These are phyloP conservation scores for Pestalotiopsis fici DNA, from an alignment of 2,329 filamentous ascomycete genomes.

Conservation along the genomic window DNA sequence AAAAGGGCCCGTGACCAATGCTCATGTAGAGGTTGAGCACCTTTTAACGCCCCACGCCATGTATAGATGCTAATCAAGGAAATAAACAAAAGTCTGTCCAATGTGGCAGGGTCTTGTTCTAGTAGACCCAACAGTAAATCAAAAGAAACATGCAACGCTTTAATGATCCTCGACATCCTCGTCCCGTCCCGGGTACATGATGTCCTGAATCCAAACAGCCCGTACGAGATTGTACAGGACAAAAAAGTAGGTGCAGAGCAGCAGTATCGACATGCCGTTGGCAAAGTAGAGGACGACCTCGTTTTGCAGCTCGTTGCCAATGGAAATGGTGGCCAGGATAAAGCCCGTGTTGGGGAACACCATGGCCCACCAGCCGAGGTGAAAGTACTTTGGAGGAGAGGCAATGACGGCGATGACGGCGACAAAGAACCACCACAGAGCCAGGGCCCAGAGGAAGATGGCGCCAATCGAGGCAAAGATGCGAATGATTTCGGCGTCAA, in stretches of 20 bases:
- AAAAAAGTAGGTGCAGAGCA: slow-evolving; percentile 42
- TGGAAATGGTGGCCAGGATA: slow-evolving; percentile 55
- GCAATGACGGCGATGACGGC: slow-evolving; percentile 39
- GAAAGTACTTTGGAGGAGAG: slow-evolving; percentile 51
- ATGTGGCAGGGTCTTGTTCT: neutral
- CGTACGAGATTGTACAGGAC: slow-evolving; percentile 45
- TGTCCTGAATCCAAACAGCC: slow-evolving; percentile 52
- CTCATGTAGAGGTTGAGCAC: neutral
- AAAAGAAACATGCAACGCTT: no score
- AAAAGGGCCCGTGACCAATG: neutral
- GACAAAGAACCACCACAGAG: slow-evolving; percentile 59
- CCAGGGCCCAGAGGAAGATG: slow-evolving; percentile 66
- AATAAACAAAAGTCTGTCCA: neutral
- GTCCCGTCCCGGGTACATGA: slow-evolving; percentile 56
- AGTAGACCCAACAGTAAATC: no score
- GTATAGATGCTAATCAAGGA: neutral
- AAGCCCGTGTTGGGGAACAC: slow-evolving; percentile 65
- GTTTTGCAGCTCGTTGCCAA: slow-evolving; percentile 49
- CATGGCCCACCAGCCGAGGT: slow-evolving; percentile 66
- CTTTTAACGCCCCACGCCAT: neutral
- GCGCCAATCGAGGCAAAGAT: slow-evolving; percentile 48
- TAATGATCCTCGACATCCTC: slow-evolving; percentile 52
- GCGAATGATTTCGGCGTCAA: slow-evolving; percentile 44
- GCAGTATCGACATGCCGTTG: slow-evolving; percentile 49
- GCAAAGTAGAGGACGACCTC: slow-evolving; percentile 47